These are phyloP conservation scores for Guyanaporus albipodus DNA, from an alignment of 768 basidiomycete species.

Conservation along the genomic window DNA sequence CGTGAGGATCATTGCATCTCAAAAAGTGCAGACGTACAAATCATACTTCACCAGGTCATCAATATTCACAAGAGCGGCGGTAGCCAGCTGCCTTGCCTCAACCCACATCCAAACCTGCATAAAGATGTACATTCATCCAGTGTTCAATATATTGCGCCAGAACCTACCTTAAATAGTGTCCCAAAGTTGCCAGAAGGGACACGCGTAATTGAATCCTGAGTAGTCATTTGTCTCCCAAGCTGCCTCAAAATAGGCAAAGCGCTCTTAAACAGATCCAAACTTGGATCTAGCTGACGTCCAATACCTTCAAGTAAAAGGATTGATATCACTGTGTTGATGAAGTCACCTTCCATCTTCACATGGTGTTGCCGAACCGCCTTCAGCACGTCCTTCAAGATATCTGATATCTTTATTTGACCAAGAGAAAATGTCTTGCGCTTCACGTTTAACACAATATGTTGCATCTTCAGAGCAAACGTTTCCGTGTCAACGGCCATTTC, in stretches of 20 bases:
- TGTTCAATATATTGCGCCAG: neutral
- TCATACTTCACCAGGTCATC: slow-evolving; percentile 88
- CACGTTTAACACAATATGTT: slow-evolving; percentile 88
- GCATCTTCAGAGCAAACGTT: slow-evolving; percentile 97
- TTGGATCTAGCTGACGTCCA: slow-evolving; percentile 88
- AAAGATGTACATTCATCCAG: slow-evolving; percentile 3
- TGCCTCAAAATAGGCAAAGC: slow-evolving; percentile 91
- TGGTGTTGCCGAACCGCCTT: slow-evolving; percentile 85
- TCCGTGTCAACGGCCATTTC: slow-evolving; percentile 88
- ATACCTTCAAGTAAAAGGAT: slow-evolving; percentile 94
- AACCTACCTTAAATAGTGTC: slow-evolving; percentile 79
- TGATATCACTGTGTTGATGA: slow-evolving; percentile 96
- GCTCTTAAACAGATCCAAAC: slow-evolving; percentile 91
- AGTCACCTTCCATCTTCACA: slow-evolving; percentile 98
- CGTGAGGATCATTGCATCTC: slow-evolving; percentile 11
- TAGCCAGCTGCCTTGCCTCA: slow-evolving; percentile 86
- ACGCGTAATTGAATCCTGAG: slow-evolving; percentile 56
- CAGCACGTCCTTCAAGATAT: slow-evolving; percentile 87
- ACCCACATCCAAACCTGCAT: slow-evolving; percentile 86
- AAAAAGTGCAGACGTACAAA: slow-evolving; percentile 51
- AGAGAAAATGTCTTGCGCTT: slow-evolving; percentile 97
- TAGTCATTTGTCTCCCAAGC: slow-evolving; percentile 88
- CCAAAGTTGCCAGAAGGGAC: slow-evolving; percentile 72
- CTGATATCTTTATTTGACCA: slow-evolving; percentile 94
- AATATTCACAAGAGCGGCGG: slow-evolving; percentile 69